These are phyloP conservation scores for Alternaria conjuncta DNA, from an alignment of 2,329 filamentous ascomycete species.

Conservation along the genomic window DNA sequence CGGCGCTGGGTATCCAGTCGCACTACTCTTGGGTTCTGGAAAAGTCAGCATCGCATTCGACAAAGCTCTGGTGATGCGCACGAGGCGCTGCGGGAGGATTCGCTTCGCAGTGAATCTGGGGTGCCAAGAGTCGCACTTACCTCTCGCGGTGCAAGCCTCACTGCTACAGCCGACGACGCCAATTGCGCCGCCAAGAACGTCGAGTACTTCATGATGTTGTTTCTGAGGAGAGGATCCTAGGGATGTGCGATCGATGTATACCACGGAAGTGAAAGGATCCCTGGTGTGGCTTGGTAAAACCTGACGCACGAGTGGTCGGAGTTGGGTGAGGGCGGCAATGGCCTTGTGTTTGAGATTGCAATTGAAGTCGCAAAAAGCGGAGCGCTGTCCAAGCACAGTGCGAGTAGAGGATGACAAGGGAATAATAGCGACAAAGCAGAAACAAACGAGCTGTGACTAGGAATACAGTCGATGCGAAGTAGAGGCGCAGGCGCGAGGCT, in stretches of 20 bases:
- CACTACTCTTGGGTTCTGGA: constrained; percentile 54
- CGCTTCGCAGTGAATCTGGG: constrained; percentile 20
- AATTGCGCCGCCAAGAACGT: constrained; percentile 37
- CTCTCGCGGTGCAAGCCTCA: constrained; percentile 41
- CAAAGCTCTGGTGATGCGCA: background rate
- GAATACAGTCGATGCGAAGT: background rate
- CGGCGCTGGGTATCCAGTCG: constrained; percentile 59
- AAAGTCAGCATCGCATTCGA: constrained; percentile 15
- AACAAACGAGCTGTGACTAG: constrained; percentile 3
- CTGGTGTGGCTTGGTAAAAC: constrained; percentile 7
- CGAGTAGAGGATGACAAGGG: constrained; percentile 1
- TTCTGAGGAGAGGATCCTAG: background rate
- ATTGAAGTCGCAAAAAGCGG: background rate
- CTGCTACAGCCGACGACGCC: constrained; percentile 35
- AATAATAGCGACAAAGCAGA: background rate
- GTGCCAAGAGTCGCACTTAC: constrained; percentile 43
- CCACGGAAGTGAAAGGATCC: background rate
- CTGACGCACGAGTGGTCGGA: constrained; percentile 25
- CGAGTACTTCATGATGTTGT: constrained; percentile 39
- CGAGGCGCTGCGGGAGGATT: constrained; percentile 16
- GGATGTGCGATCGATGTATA: constrained; percentile 15
- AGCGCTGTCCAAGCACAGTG: background rate
- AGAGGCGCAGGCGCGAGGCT: constrained; percentile 3
- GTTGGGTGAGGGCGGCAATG: background rate
- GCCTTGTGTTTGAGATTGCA: background rate